Percentiles rank a stretch among this genome's conserved stretches.
Conservation (phyloP, 257 asterid species). For the Salvia miltiorrhiza region DNA sequence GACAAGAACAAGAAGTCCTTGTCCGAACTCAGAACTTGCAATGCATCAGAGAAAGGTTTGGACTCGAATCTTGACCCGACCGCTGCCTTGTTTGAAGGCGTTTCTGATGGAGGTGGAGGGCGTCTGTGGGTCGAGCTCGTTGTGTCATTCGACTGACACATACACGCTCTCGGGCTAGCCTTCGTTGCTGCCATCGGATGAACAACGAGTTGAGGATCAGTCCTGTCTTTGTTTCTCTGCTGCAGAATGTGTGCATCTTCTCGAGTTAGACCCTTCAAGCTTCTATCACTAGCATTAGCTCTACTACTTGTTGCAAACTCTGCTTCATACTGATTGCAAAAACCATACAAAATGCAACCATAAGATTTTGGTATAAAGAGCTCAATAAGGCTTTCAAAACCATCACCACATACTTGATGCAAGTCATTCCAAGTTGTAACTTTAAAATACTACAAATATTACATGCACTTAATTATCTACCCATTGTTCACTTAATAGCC, state of each 20-base stretch:
- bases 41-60: constrained; percentile 50
- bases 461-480: too few species aligned
- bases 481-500: too few species aligned
- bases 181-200: constrained; percentile 21
- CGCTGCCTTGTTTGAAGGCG: background rate
- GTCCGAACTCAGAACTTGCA: constrained; percentile 44
- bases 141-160: constrained; percentile 9
- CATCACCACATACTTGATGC: background rate
- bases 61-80: constrained; percentile 21
- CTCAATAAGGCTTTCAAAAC: background rate
- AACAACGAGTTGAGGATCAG: constrained; percentile 23
- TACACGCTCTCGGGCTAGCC: constrained; percentile 12
- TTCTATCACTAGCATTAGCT: background rate
- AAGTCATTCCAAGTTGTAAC: too few species aligned
- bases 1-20: constrained; percentile 36
- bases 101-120: too few species aligned
- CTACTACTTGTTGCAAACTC: constrained; percentile 9
- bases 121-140: background rate
- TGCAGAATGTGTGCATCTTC: background rate
- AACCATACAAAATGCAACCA: background rate
- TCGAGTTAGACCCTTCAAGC: background rate
- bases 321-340: constrained; percentile 35
- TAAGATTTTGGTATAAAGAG: background rate
- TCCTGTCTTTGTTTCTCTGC: constrained; percentile 1
- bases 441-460: too few species aligned